Evolutionary conservation across 768 basidiomycete species (phyloP).

Genomic region (Macrolepiota albuminosa): DNA sequence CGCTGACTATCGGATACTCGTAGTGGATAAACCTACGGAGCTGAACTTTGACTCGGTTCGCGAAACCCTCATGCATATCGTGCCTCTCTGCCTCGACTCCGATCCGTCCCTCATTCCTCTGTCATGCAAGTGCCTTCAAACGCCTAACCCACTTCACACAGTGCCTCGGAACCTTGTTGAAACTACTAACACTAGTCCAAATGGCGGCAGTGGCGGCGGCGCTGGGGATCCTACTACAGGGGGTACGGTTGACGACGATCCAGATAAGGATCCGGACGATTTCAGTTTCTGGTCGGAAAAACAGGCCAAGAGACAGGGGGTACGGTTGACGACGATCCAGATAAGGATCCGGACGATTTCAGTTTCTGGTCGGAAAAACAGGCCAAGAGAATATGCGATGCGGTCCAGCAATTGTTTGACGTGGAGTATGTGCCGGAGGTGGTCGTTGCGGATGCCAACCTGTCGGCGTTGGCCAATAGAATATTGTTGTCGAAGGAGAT

Average conservation of each 20-base stretch:
- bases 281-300: too few species aligned
- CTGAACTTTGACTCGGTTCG: slow-evolving; percentile 66
- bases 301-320: too few species aligned
- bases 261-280: slow-evolving; percentile 70
- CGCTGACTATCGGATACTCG: neutral
- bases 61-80: slow-evolving; percentile 64
- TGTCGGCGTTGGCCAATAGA: slow-evolving; percentile 77
- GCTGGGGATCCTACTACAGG: neutral
- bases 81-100: slow-evolving; percentile 82
- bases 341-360: slow-evolving; percentile 86
- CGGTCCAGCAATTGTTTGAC: slow-evolving; percentile 76
- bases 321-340: slow-evolving; percentile 16
- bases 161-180: neutral
- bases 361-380: slow-evolving; percentile 89
- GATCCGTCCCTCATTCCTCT: slow-evolving; percentile 78
- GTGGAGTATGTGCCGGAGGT: slow-evolving; percentile 91
- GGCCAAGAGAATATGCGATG: slow-evolving; percentile 81
- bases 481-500: slow-evolving; percentile 76
- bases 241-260: slow-evolving; percentile 12
- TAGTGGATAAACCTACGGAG: slow-evolving; percentile 66
- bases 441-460: slow-evolving; percentile 89
- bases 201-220: neutral
- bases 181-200: neutral
- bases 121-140: slow-evolving; percentile 44
- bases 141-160: slow-evolving; percentile 11